Base-by-base conservation (phyloP, 805 yeast species). In the Maudiozyma serrabonitensis region DNA sequence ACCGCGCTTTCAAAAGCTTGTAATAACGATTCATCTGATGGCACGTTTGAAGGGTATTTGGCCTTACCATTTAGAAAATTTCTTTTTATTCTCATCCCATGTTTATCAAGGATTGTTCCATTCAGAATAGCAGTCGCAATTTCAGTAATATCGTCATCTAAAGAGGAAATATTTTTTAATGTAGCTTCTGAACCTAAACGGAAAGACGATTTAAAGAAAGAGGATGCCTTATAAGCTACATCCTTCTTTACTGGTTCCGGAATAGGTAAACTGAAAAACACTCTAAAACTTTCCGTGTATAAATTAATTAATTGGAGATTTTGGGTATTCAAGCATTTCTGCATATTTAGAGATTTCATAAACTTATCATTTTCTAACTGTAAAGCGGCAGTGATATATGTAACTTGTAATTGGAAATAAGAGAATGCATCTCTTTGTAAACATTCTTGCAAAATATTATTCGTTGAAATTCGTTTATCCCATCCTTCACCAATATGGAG, bases 271-370 rank as follows among this genome's bases (percentile, higher is more conserved):
- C 61, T 54, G 39, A 68, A 64, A 38, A 66, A 67, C 4, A 64
- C 54, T 53, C 64, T 65, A 44, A 71, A 59, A 25, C 71, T 69
- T 40, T 72, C 73, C 2, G 68, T 65, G 13, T 68, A 62, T 39
- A 71, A 59, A 37, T 61, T 60, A 39, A 70, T 46, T n/a, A 63
- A 57, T 31, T 56, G 52, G 5, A 57, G 46, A 38, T 56, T 59
- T 3, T 53, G 41, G 8, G 48, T 41, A 32, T 47, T 50, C 15
- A 52, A 46, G 6, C 52, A 48, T 16, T 54, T 50, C 32, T 57
- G 51, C 12, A 57, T 48, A 19, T 53, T 50, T 39, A 67, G 47
- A 25, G 52, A 58, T n/a, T 58, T 59, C 25, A 69, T 50, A 34
- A 69, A 63, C 3, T 59, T 51, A 19, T 56, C 54, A 18, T 66